Evolutionary conservation across 148 eudicot genomes (phyloP), one percentile per base, ranked within the genome.

Genomic region (Dianthus caryophyllus): DNA sequence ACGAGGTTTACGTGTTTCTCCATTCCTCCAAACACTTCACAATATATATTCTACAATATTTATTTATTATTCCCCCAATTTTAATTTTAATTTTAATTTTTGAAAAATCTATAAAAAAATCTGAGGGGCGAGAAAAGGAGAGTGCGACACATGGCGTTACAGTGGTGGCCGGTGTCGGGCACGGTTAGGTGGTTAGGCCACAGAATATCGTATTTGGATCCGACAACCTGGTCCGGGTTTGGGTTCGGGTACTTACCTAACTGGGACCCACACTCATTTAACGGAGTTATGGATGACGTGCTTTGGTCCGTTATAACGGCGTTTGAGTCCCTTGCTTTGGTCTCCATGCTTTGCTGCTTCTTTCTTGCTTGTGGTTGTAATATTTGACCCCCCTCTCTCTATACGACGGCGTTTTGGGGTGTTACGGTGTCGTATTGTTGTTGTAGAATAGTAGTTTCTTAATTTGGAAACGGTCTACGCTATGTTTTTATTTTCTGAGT

Each of bases 301-400:
- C 16, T 75, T 2, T 81, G 84, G 84, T 78, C 82, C 2, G 41
- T 81, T n/a, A 76, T 81, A 9, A 75, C 81, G 41, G 84, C 66
- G 48, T 56, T 78, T 5, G 84, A 81, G 71, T 81, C 82, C 10
- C 69, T 81, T 63, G 84, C 75, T 67, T 73, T 81, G 73, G 81
- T 78, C 2, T 81, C 84, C 2, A 77, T 81, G 84, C 79, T 81
- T 29, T 68, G 81, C 66, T 78, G 69, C 73, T 81, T 77, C 76
- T 81, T 71, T 75, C 66, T 81, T 54, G 72, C 78, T 64, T 81
- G 84, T 49, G 84, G 84, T 11, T 81, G 84, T 61, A 77, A 63
- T 26, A n/a, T 81, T 66, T 81, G 63, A 68, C 11, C 10, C 9
- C 10, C 27, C 15, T 13, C 15, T 15, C 8, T 3, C 54, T 6